Evolutionary conservation across 2,329 filamentous ascomycete genomes (phyloP).

Genomic region (Hypoxylon rubiginosum): DNA sequence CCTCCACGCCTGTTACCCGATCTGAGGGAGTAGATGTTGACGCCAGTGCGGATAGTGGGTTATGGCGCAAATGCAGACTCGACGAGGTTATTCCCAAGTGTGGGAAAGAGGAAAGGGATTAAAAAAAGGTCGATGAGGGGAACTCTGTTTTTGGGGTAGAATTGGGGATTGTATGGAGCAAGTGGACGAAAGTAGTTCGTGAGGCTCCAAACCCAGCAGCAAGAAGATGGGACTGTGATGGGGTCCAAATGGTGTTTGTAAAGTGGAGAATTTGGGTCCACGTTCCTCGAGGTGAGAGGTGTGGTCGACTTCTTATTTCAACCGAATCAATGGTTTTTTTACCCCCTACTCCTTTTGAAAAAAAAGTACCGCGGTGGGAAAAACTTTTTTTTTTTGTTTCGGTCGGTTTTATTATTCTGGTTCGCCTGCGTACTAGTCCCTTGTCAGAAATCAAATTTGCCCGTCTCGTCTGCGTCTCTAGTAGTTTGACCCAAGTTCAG

Average conservation of each 20-base stretch:
- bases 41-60: conserved; percentile 46
- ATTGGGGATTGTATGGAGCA: conserved; percentile 54
- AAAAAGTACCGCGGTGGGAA: conserved; percentile 24
- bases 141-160: conserved; percentile 53
- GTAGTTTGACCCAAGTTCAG: conserved; percentile 41
- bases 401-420: conserved; percentile 42
- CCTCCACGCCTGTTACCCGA: conserved; percentile 53
- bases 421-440: conserved; percentile 43
- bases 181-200: conserved; percentile 53
- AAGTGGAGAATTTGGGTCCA: conserved; percentile 54
- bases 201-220: conserved; percentile 52
- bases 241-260: conserved; percentile 53
- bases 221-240: conserved; percentile 51
- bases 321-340: conserved; percentile 43
- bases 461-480: conserved; percentile 19
- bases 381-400: conserved; percentile 38
- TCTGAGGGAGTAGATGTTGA: conserved; percentile 44
- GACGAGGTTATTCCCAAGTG: conserved; percentile 43
- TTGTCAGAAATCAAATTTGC: conserved; percentile 47
- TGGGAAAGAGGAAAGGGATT: conserved; percentile 41
- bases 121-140: conserved; percentile 50
- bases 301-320: conserved; percentile 53
- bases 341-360: conserved; percentile 27
- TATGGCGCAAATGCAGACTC: conserved; percentile 43
- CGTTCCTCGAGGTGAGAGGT: conserved; percentile 52